phyloP scores from a whole-genome alignment of 129 eudicot species.

The Smallanthus sonchifolius region DNA sequence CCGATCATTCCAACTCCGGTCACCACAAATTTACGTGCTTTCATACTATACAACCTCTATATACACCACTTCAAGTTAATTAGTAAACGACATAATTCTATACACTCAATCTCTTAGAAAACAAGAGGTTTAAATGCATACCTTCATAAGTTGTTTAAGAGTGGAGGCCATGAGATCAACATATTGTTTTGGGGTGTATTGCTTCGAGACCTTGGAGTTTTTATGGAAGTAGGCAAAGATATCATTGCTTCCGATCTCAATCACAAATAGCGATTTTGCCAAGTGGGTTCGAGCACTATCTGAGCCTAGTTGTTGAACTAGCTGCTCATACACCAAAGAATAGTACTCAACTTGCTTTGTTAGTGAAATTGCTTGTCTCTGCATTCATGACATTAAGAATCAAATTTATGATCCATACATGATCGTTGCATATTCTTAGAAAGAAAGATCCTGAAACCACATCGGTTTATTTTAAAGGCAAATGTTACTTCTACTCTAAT shows the following conservation, averaged over 20 bases:
- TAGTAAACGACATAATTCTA: background rate
- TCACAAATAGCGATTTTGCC: slow-evolving; percentile 45
- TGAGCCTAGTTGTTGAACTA: slow-evolving; percentile 35
- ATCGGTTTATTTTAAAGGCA: no score
- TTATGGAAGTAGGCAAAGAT: slow-evolving; percentile 41
- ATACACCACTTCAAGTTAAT: background rate
- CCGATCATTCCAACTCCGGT: slow-evolving; percentile 53
- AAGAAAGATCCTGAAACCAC: no score
- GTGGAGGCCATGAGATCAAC: slow-evolving; percentile 47
- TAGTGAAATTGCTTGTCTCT: slow-evolving; percentile 50
- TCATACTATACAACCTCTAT: slow-evolving; percentile 46
- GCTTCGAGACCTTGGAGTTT: slow-evolving; percentile 22
- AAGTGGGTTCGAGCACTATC: slow-evolving; percentile 36
- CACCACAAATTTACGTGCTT: slow-evolving; percentile 53
- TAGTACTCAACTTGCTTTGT: slow-evolving; percentile 47
- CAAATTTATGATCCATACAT: background rate
- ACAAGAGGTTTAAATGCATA: slow-evolving; percentile 10
- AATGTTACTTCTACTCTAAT: no score
- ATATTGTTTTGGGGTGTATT: slow-evolving; percentile 41
- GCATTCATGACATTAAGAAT: background rate
- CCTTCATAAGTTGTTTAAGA: slow-evolving; percentile 46
- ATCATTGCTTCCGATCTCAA: slow-evolving; percentile 81
- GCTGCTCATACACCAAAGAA: slow-evolving; percentile 24
- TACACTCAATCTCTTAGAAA: background rate
- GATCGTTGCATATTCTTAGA: no score